phyloP scores from a whole-genome alignment of 805 yeast species.

The Ogataea angusta region DNA sequence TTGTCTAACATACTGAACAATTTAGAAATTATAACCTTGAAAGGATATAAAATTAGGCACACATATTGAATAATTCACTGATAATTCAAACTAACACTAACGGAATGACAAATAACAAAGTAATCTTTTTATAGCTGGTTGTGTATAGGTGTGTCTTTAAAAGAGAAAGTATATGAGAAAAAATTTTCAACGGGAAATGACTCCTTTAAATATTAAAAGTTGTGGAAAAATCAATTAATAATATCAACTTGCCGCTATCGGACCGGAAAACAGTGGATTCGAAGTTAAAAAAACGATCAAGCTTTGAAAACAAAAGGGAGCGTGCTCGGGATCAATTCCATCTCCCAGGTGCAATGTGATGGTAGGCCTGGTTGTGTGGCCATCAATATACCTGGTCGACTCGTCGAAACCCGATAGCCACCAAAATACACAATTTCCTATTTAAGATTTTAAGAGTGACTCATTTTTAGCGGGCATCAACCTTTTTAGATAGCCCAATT shows the following conservation, averaged over 20 bases:
- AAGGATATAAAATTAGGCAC: constrained; percentile 23
- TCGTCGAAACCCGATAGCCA: too few species aligned
- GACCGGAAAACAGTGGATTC: background rate
- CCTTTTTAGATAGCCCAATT: background rate
- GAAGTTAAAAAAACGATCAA: too few species aligned
- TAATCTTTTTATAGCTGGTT: background rate
- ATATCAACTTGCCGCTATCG: constrained; percentile 1
- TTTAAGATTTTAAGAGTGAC: constrained; percentile 4
- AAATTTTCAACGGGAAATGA: background rate
- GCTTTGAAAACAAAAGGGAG: too few species aligned
- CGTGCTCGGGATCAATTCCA: too few species aligned
- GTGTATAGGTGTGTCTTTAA: constrained; percentile 5
- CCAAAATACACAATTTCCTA: background rate
- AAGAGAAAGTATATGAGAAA: constrained; percentile 4
- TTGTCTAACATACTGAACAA: constrained; percentile 15
- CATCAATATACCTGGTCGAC: too few species aligned
- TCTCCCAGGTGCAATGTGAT: too few species aligned
- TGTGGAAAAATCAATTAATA: background rate
- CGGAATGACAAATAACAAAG: background rate
- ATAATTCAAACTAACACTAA: constrained; percentile 9
- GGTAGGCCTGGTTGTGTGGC: too few species aligned
- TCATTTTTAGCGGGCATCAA: constrained; percentile 1
- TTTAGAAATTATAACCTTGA: constrained; percentile 17
- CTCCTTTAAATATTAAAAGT: constrained; percentile 3
- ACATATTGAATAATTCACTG: constrained; percentile 17